Evolutionary conservation across 2,329 filamentous ascomycete genomes (phyloP).

Genomic region (Xylaria sp.): DNA sequence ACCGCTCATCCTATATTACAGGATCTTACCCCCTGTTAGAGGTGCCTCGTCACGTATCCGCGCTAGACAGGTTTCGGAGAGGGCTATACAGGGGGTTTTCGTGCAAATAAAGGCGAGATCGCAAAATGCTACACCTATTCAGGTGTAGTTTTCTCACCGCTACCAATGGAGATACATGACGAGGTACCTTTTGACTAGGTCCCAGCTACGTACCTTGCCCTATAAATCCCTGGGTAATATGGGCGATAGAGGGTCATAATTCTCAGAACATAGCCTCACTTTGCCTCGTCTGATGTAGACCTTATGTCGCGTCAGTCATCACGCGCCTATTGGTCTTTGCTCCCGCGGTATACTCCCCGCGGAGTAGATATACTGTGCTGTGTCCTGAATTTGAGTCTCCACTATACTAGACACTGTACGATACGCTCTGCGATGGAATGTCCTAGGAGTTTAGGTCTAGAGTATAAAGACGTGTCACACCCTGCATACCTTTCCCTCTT

Average conservation of each 20-base stretch:
- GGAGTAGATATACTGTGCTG: neutral
- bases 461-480: conserved; percentile 4
- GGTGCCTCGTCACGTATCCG: no score
- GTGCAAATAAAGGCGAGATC: no score
- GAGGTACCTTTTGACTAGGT: neutral
- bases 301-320: conserved; percentile 5
- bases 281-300: neutral
- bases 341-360: neutral
- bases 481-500: neutral
- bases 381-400: neutral
- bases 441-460: neutral
- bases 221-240: neutral
- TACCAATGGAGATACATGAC: no score
- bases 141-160: no score
- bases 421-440: neutral
- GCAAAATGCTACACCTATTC: no score
- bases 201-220: neutral
- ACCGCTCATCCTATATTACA: neutral
- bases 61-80: no score
- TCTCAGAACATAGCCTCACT: conserved; percentile 19
- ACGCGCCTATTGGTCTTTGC: neutral
- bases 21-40: no score
- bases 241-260: neutral
- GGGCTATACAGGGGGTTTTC: no score
- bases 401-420: neutral